Percentiles rank a stretch among this genome's conserved stretches.
phyloP scores from a whole-genome alignment of 129 eudicot species.

The Helichrysum umbraculigerum region DNA sequence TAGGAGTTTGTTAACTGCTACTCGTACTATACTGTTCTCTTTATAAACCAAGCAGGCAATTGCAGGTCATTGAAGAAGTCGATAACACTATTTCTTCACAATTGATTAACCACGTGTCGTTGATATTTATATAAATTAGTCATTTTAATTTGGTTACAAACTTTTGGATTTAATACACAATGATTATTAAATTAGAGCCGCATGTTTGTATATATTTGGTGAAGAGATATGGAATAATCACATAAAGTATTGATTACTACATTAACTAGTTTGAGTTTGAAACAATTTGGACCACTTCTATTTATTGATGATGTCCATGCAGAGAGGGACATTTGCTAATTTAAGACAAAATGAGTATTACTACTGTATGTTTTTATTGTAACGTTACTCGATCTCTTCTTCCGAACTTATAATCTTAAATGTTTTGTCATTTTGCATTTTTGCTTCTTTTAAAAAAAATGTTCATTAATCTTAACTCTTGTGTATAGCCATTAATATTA shows the following conservation, averaged over 20 bases:
- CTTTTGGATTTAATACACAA: background rate
- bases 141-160: background rate
- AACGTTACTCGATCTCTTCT: no score
- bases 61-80: no score
- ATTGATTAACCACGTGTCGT: no score
- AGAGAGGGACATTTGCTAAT: constrained; percentile 7
- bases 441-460: no score
- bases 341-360: constrained; percentile 1
- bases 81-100: no score
- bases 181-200: background rate
- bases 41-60: no score
- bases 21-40: no score
- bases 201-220: constrained; percentile 11
- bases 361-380: background rate
- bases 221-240: constrained; percentile 7
- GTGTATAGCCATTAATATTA: no score
- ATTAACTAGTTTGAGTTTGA: constrained; percentile 21
- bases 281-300: constrained; percentile 23
- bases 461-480: no score
- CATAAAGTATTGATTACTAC: background rate
- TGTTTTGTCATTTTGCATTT: no score
- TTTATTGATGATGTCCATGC: constrained; percentile 3
- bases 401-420: no score
- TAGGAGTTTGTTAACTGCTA: no score
- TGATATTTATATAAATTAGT: background rate